Evolutionary conservation across 345 rosid species (phyloP), one percentile per base, ranked within the genome.

Genomic region (Ricinus communis): DNA sequence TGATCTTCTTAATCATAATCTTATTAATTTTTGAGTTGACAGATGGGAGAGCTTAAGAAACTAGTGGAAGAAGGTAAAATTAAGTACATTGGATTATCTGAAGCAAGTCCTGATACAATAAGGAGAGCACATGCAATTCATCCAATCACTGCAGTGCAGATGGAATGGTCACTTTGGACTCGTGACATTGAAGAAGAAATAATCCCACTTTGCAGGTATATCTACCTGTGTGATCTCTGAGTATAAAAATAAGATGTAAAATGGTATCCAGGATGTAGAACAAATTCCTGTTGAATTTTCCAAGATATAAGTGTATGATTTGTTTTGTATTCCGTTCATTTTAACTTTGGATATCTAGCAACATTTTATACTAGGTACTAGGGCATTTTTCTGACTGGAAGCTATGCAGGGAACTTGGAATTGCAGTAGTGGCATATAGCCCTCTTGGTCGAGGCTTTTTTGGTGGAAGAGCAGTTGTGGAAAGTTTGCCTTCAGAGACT

Each of bases 51-150:
- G 53, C 82, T 86, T 21, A 82, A 82, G 76, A 75, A 76, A 55
- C 58, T 77, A 5, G 81, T 78, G 45, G 79, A 80, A 68, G 87
- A 83, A 57, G 84, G 84, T 47, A 78, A 86, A 73, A 74, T 82
- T 4, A 86, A 80, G 74, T 76, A 78, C 21, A 69, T 77, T 28
- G 89, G 87, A n/a, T 61, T 86, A 57, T 83, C 83, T 38, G 90
- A 86, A 74, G 82, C 90, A 1, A 76, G 84, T 72, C 71, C 72
- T 0, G 85, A 82, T 54, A 82, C 85, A 9, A 65, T 78, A 43
- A 80, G 71, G 58, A 82, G 86, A 52, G 87, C 85, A 5, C 85
- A 80, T 70, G 82, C 80, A 10, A 77, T 84, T 76, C 87, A 82
- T 78, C 86, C 86, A 19, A 72, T 82, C 22, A 75, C 85, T 27